Conservation (phyloP, 352 stramenopile species). For the Phytopythium ostracodes region DNA sequence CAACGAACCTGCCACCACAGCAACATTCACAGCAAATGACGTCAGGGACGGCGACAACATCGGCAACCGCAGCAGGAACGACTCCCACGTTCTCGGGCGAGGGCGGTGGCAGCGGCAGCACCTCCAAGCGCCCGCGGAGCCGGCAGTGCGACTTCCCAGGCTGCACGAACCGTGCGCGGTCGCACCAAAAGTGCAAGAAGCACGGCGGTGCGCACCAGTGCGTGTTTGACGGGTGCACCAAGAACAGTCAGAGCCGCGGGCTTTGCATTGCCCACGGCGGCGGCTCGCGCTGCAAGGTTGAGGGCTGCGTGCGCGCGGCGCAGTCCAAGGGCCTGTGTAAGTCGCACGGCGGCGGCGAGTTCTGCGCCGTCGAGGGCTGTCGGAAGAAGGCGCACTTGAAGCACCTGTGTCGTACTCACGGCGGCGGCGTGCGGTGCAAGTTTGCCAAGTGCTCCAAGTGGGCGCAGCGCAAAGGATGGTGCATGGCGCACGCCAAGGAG, state of each 20-base stretch:
- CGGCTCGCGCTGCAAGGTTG: conserved; percentile 71
- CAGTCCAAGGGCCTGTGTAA: conserved; percentile 86
- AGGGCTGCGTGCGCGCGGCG: conserved; percentile 75
- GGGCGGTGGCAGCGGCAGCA: conserved; percentile 3
- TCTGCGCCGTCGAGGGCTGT: conserved; percentile 75
- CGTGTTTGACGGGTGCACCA: conserved; percentile 77
- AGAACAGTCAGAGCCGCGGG: conserved; percentile 86
- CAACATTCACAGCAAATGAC: not conserved
- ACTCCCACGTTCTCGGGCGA: conserved; percentile 9
- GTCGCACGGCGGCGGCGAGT: conserved; percentile 79
- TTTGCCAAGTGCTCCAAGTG: conserved; percentile 77
- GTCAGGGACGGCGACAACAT: not conserved
- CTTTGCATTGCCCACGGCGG: conserved; percentile 84
- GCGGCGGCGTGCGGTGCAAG: conserved; percentile 82
- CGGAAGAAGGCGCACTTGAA: conserved; percentile 87
- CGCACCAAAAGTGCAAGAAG: conserved; percentile 88
- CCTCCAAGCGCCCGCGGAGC: conserved; percentile 33
- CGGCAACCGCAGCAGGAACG: conserved; percentile 1
- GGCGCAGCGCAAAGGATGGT: conserved; percentile 86
- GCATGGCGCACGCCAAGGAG: conserved; percentile 86
- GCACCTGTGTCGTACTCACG: conserved; percentile 82
- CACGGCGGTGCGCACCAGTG: conserved; percentile 85
- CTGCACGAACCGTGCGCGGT: conserved; percentile 74
- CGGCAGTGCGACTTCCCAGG: conserved; percentile 71
- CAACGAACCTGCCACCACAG: conserved; percentile 6